Conservation (phyloP, 805 yeast species). For the Metschnikowia picachoensis region DNA sequence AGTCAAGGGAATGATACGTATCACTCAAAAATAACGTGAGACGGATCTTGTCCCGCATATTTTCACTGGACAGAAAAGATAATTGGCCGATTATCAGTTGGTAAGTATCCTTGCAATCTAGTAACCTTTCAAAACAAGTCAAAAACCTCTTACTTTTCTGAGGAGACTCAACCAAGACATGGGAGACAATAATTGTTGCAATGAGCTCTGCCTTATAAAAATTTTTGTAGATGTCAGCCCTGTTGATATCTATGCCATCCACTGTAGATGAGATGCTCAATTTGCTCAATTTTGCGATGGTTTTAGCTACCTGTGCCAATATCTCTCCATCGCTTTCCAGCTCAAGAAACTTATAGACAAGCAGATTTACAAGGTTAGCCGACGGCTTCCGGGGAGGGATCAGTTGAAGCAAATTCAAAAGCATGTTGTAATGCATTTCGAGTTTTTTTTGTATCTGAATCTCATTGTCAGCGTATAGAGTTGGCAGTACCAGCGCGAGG, state of each 20-base stretch:
- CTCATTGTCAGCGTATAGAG: slow-evolving; percentile 7
- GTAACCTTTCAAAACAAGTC: slow-evolving; percentile 9
- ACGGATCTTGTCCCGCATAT: slow-evolving; percentile 18
- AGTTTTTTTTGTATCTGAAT: slow-evolving; percentile 10
- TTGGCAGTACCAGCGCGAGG: slow-evolving; percentile 7
- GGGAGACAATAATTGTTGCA: background rate
- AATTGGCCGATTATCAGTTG: slow-evolving; percentile 21
- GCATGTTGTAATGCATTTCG: slow-evolving; percentile 23
- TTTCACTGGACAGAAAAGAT: slow-evolving; percentile 10
- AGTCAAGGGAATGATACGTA: slow-evolving; percentile 22
- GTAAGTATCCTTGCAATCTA: slow-evolving; percentile 16
- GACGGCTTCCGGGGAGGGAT: background rate
- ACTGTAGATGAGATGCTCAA: slow-evolving; percentile 1
- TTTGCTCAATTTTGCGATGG: background rate
- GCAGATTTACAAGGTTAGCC: background rate
- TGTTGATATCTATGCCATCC: slow-evolving; percentile 1
- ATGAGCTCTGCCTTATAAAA: slow-evolving; percentile 19
- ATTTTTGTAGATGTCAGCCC: slow-evolving; percentile 14
- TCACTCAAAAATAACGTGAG: slow-evolving; percentile 22
- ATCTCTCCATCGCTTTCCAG: background rate
- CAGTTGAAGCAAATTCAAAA: slow-evolving; percentile 9
- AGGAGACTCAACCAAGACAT: background rate
- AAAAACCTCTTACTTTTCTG: slow-evolving; percentile 7
- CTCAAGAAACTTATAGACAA: slow-evolving; percentile 4
- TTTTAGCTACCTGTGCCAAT: background rate